Base-by-base conservation (phyloP, 1,284 basidiomycete genomes). In the Fomitopsis pinicola region DNA sequence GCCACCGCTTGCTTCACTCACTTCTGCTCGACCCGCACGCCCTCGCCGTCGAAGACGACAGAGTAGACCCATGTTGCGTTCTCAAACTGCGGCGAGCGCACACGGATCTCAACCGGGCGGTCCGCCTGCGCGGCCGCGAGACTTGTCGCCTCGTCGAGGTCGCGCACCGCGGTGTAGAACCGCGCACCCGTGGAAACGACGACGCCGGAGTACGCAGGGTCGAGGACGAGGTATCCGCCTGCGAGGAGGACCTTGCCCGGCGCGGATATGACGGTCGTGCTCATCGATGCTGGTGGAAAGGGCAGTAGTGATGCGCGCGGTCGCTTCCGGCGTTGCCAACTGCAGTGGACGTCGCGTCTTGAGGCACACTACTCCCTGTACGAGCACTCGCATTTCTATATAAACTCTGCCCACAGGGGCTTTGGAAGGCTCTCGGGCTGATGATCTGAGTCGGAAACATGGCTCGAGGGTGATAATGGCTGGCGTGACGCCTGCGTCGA, bases 201-300 rank as follows among this genome's bases (percentile, higher is more conserved):
- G 59, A 93, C 77, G 50, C 95, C 95, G 35, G 89, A 86, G 74
- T 92, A 94, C 6, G 81, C 76, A 36, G 85, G 87, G 75, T 97
- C 94, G 62, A 97, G 88, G 30, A 98, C 93, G 60, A 98, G 90
- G 78, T 97, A 98, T 2, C 95, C 95, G 2, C 95, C 95, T 2
- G 96, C 94, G 61, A 98, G 75, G 63, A 99, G 85, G 59, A 98
- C 96, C 76, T 99, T 99, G 66, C 97, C 97, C 4, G 97, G 94
- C 1, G 96, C 87, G 30, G 95, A 98, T 59, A 97, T 86, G 62
- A 91, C 82, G 38, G 85, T 90, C 65, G 72, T 71, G 62, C 77
- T 66, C 81, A 83, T 84, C 62, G 59, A 28, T 40, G 57, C 19
- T 50, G 46, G 48, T 26, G 46, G 57, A 42, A 35, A 60, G 30